phyloP scores from a whole-genome alignment of 176 grass and related monocot genomes.

The Aegilops tauschii region DNA sequence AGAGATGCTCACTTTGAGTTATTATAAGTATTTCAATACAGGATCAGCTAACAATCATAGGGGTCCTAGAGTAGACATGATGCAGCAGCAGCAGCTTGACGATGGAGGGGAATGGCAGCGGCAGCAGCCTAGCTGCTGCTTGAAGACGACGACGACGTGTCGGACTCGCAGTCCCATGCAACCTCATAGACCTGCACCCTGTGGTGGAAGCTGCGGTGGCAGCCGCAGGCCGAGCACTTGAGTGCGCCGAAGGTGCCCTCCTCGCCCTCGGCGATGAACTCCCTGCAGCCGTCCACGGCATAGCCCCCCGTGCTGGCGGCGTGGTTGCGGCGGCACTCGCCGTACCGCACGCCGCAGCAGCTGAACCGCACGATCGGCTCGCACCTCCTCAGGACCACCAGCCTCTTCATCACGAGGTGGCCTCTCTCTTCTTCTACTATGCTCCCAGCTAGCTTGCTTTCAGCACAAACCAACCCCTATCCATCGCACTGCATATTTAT shows the following conservation, averaged over 20 bases:
- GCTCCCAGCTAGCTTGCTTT: constrained; percentile 9
- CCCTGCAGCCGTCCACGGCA: constrained; percentile 71
- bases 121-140: constrained; percentile 1
- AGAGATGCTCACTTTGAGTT: constrained; percentile 5
- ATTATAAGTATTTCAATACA: constrained; percentile 6
- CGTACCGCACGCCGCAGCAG: constrained; percentile 58
- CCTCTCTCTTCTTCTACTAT: not conserved
- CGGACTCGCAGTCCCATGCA: constrained; percentile 44
- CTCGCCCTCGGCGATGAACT: constrained; percentile 73
- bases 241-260: constrained; percentile 54
- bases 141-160: constrained; percentile 14
- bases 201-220: constrained; percentile 93
- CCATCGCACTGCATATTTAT: not conserved
- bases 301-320: constrained; percentile 67
- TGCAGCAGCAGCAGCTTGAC: not conserved
- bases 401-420: constrained; percentile 45
- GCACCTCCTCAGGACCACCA: constrained; percentile 61
- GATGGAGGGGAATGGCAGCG: not conserved
- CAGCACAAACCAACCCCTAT: constrained; percentile 1
- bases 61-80: constrained; percentile 2
- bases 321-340: constrained; percentile 81
- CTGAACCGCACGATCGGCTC: constrained; percentile 35
- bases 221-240: constrained; percentile 69
- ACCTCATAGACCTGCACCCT: constrained; percentile 69
- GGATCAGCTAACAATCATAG: constrained; percentile 25